A percentile compares a stretch with the other conserved stretches of the same genome.
Evolutionary conservation across 2,329 filamentous ascomycete species (phyloP).

Genomic region (Periconia sp.): DNA sequence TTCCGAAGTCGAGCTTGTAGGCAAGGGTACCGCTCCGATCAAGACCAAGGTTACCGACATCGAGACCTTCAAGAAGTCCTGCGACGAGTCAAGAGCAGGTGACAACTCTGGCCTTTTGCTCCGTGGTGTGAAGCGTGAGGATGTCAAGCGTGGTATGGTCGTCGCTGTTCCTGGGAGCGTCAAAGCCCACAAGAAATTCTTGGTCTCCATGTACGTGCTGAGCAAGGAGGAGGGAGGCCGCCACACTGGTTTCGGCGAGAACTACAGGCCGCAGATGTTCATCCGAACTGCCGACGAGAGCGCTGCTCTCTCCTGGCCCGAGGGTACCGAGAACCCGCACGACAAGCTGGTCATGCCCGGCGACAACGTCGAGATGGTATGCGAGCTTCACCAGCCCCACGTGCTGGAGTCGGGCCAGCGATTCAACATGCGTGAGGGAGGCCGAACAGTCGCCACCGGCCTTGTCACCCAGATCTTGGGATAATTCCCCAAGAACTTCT

Average conservation of each 20-base stretch:
- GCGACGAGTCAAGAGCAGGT: constrained; percentile 92
- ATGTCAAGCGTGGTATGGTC: constrained; percentile 94
- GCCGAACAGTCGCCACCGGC: constrained; percentile 60
- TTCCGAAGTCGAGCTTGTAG: constrained; percentile 90
- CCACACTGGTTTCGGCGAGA: constrained; percentile 92
- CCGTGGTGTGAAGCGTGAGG: constrained; percentile 94
- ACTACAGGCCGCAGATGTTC: constrained; percentile 97
- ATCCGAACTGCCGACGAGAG: constrained; percentile 85
- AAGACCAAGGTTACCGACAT: constrained; percentile 99
- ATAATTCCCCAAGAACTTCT: too few species aligned
- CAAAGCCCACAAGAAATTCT: constrained; percentile 89
- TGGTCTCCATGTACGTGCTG: constrained; percentile 95
- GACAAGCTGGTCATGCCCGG: constrained; percentile 94
- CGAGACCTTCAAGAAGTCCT: constrained; percentile 99
- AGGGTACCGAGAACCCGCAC: constrained; percentile 73
- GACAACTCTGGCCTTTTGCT: constrained; percentile 98
- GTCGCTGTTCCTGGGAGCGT: constrained; percentile 80
- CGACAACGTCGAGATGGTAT: constrained; percentile 98
- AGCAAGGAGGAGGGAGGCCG: constrained; percentile 98
- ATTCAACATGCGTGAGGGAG: constrained; percentile 98
- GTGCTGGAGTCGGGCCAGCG: constrained; percentile 91
- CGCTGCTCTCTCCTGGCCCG: constrained; percentile 83
- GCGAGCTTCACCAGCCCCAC: constrained; percentile 81
- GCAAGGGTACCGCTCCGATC: constrained; percentile 80
- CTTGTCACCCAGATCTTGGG: constrained; percentile 46